Percentiles rank a stretch among this genome's conserved stretches.
Conservation (phyloP, 2,329 filamentous ascomycete species). For the Chaetomium strumarium region DNA sequence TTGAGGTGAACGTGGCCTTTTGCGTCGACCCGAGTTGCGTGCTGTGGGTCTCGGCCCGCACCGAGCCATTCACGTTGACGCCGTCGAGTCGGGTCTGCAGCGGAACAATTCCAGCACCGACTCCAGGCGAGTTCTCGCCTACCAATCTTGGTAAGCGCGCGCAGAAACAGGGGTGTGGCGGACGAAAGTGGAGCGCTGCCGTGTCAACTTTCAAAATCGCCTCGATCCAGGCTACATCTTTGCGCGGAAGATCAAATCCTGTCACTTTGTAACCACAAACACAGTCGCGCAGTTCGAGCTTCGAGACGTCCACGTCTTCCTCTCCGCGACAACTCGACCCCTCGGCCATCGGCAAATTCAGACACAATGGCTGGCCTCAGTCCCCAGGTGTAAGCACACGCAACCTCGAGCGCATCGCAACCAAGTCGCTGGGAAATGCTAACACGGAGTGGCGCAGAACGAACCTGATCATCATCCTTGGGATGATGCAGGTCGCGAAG, state of each 20-base stretch:
- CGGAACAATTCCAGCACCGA: slow-evolving; percentile 2
- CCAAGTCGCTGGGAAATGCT: slow-evolving; percentile 8
- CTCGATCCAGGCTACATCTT: not conserved
- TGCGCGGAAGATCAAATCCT: no score
- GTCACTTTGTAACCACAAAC: not conserved
- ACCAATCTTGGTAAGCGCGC: no score
- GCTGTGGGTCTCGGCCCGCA: not conserved
- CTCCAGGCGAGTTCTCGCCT: not conserved
- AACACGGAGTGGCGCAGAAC: slow-evolving; percentile 49
- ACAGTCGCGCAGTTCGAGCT: not conserved
- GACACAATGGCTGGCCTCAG: slow-evolving; percentile 55
- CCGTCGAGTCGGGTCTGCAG: not conserved
- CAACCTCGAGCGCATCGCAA: not conserved
- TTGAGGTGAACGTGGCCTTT: not conserved
- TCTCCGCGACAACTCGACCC: not conserved
- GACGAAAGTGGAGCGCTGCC: not conserved
- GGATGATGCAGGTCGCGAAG: slow-evolving; percentile 98
- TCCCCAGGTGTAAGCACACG: slow-evolving; percentile 51
- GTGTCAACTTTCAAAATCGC: not conserved
- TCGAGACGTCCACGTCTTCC: not conserved
- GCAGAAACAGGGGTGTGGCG: no score
- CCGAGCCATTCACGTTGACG: not conserved
- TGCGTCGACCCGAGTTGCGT: no score
- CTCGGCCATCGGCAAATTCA: not conserved
- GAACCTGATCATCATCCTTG: slow-evolving; percentile 90